Conservation (phyloP, 2,329 filamentous ascomycete genomes). For the Xenosphaeropsis pyriputrescens region DNA sequence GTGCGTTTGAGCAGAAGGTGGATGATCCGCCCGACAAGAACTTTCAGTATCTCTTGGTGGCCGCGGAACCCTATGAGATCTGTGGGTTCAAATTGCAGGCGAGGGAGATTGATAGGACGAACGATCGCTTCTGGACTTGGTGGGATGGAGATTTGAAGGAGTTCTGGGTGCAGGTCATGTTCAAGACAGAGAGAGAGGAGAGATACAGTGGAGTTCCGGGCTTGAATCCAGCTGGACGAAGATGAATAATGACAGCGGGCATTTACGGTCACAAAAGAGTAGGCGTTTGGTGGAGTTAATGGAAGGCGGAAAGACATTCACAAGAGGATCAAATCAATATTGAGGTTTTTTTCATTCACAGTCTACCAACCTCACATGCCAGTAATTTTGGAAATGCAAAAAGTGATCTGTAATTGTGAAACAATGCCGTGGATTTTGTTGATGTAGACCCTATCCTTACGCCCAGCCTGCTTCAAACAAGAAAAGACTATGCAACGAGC, state of each 20-base stretch:
- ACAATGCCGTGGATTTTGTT: too few relatives aligned
- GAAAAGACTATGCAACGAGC: too few relatives aligned
- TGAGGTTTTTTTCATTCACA: neutral
- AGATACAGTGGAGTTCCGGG: conserved; percentile 57
- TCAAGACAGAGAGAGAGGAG: conserved; percentile 96
- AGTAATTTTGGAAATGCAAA: too few relatives aligned
- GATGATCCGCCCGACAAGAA: conserved; percentile 85
- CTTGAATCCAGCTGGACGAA: conserved; percentile 27
- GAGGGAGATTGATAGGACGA: conserved; percentile 77
- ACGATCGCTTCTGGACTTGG: conserved; percentile 83
- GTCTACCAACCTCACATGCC: too few relatives aligned
- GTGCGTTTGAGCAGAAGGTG: conserved; percentile 87
- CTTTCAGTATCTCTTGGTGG: conserved; percentile 89
- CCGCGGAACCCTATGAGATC: conserved; percentile 95
- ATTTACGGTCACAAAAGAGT: conserved; percentile 4
- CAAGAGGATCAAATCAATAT: neutral
- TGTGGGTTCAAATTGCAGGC: conserved; percentile 94
- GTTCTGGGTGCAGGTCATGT: conserved; percentile 95
- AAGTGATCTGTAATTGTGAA: too few relatives aligned
- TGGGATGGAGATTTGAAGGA: conserved; percentile 94
- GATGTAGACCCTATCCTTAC: too few relatives aligned
- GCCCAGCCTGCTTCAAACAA: too few relatives aligned
- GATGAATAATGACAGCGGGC: conserved; percentile 1
- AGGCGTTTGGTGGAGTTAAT: conserved; percentile 2
- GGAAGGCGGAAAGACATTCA: neutral